A percentile compares a stretch with the other conserved stretches of the same genome.
These are phyloP conservation scores for Paramecium octaurelia DNA, from an alignment of 73 alveolate genomes.

Conservation along the genomic window DNA sequence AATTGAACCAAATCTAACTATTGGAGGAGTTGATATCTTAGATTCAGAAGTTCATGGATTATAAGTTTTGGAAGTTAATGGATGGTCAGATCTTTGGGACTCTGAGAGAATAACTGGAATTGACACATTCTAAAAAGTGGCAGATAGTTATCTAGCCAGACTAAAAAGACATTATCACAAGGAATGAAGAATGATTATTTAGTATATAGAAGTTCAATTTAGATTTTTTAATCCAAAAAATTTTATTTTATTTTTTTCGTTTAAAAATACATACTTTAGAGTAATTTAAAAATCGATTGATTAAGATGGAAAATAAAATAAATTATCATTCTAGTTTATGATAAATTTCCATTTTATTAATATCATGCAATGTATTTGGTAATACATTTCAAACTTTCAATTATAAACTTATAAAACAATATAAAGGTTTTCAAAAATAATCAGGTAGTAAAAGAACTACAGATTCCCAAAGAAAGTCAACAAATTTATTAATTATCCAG, in stretches of 20 bases:
- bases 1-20: background rate
- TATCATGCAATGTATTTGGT: too few species aligned
- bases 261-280: too few species aligned
- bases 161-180: slow-evolving; percentile 24
- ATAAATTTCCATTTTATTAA: too few species aligned
- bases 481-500: background rate
- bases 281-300: too few species aligned
- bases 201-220: background rate
- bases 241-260: too few species aligned
- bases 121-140: slow-evolving; percentile 12
- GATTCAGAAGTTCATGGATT: slow-evolving; percentile 37
- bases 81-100: slow-evolving; percentile 61
- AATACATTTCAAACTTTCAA: background rate
- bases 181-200: background rate
- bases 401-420: background rate
- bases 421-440: background rate
- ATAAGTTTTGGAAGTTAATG: slow-evolving; percentile 48
- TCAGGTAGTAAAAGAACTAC: background rate
- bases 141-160: slow-evolving; percentile 29
- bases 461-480: background rate
- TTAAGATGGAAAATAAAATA: too few species aligned
- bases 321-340: background rate
- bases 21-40: slow-evolving; percentile 56
- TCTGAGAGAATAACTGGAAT: slow-evolving; percentile 38
- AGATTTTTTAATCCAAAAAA: background rate